Base-by-base conservation (phyloP, 208 protist species). In the Porcisia deanei region DNA sequence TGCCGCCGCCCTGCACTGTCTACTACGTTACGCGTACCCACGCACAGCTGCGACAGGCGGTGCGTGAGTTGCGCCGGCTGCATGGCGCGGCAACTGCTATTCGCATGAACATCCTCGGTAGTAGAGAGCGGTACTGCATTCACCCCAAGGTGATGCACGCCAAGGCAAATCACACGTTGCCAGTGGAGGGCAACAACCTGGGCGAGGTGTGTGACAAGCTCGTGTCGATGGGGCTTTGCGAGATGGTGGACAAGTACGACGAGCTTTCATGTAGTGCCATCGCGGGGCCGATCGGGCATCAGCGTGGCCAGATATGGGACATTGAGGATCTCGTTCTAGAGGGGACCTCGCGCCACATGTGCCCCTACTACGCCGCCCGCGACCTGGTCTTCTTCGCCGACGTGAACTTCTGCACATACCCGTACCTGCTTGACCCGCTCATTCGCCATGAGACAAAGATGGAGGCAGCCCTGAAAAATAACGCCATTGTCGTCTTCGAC, bases 11-110 rank as follows among this genome's bases (percentile, higher is more conserved):
- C n/a, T 92, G 87, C 65, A 91, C 85, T 45, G 79, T 99, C 57
- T 98, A 99, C 70, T 99, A 98, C 87, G 80, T 91, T 12, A 98
- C 97, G 2, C 88, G 98, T 64, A 99, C 99, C 10, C 99, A 99
- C 85, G 91, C 95, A 22, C 99, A 99, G 89, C 82, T 99, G 34
- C 79, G 90, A 47, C 98, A 99, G 78, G 90, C 96, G 0, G 88
- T 99, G 16, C 78, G 88, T 3, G 98, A 99, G 88, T 83, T 99
- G 41, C 89, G 91, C 25, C 81, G 85, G 45, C 96, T 99, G 6
- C 72, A 82, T 45, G 80, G 75, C 14, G 75, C 76, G 9, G 34
- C 83, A 25, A 47, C 75, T n/a, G 76, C 75, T 47, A 72, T 95
- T 12, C 87, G 89, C 81, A 97, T 96, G 87, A 96, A 91, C 71